Base-by-base conservation (phyloP, 805 yeast genomes). In the Teunomyces kruisii region DNA sequence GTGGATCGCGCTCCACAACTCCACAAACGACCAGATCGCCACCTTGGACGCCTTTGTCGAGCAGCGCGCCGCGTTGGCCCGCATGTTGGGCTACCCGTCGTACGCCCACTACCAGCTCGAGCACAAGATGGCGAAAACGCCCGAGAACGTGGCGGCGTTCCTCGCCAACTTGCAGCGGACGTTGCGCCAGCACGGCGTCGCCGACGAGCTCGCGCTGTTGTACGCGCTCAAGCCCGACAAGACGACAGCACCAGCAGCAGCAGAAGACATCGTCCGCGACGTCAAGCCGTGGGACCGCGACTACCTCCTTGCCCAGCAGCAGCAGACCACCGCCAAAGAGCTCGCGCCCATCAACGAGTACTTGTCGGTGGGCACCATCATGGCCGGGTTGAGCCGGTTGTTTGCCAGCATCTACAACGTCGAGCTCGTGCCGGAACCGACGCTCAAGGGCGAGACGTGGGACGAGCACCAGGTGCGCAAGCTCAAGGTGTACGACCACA, bases 201-300 rank as follows among this genome's bases (percentile, higher is more conserved):
- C 72, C 4, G 55, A 65, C 4, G 97, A 92, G 63, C 56, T 90
- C 9, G 65, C 65, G 44, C 52, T 61, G 4, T 65, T 88, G 28
- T 74, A 78, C 22, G 59, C 67, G n/a, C n/a, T n/a, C n/a, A n/a
- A n/a, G n/a, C n/a, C n/a, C 24, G 55, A 51, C 67, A 64, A 40
- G 57, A 51, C 2, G 54, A 46, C 8, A 12, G 24, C n/a, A n/a
- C 30, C n/a, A n/a, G n/a, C n/a, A n/a, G 27, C n/a, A 9, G 10
- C 14, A 26, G 28, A 10, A 9, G 42, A 39, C 29, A 14, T 39
- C 8, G 10, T 28, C 45, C 67, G 65, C 13, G 74, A 75, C 16
- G 74, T 90, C 27, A 78, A 81, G 48, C 97, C 97, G 1, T 94
- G 98, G 98, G 98, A 94, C 63, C 76, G 96, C 49, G 96, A 90